Evolutionary conservation across 768 basidiomycete genomes (phyloP).

Genomic region (Cystobasidiopsis lactophilus): DNA sequence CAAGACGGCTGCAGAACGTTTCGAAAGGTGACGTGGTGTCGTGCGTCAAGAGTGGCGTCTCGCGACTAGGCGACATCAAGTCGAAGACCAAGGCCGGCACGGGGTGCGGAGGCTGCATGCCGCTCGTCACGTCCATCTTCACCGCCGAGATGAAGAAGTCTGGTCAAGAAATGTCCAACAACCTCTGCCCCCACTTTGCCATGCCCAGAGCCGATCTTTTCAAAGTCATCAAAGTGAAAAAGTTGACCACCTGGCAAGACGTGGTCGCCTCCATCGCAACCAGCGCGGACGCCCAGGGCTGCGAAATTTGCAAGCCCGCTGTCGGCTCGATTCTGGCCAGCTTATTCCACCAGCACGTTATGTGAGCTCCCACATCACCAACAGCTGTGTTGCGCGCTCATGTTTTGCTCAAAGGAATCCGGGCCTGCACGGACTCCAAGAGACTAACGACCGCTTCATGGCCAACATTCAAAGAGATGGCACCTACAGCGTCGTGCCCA

Average conservation of each 20-base stretch:
- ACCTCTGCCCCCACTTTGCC: constrained; percentile 44
- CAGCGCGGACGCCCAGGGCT: constrained; percentile 35
- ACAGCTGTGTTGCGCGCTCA: constrained; percentile 21
- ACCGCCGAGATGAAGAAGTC: constrained; percentile 47
- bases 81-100: constrained; percentile 45
- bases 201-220: constrained; percentile 47
- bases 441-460: constrained; percentile 39
- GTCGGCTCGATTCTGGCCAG: constrained; percentile 34
- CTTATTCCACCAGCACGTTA: constrained; percentile 41
- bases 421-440: constrained; percentile 31
- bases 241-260: constrained; percentile 35
- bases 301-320: constrained; percentile 51
- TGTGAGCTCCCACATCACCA: constrained; percentile 37
- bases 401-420: background rate
- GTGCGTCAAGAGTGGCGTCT: constrained; percentile 34
- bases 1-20: constrained; percentile 34
- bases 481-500: constrained; percentile 49
- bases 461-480: constrained; percentile 23
- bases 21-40: constrained; percentile 36
- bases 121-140: constrained; percentile 32
- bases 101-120: constrained; percentile 53
- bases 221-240: constrained; percentile 41
- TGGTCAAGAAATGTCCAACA: constrained; percentile 37
- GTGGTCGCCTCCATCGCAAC: constrained; percentile 35
- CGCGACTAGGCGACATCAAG: constrained; percentile 37